Evolutionary conservation across 2,329 filamentous ascomycete species (phyloP).

Genomic region (Aspergillus eucalypticola): DNA sequence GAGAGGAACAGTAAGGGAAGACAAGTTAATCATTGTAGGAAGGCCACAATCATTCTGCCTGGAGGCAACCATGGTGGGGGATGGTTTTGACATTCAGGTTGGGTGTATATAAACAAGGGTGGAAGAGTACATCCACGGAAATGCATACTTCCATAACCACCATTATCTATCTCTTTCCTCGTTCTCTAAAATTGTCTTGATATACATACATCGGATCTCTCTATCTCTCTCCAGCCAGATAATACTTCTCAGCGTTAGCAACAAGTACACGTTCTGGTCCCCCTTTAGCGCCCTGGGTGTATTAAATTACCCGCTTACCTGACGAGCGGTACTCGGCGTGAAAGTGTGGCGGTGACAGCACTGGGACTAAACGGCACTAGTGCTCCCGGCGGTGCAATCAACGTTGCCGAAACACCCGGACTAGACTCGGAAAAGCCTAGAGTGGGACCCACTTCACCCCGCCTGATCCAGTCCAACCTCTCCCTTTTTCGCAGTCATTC

Average conservation of each 20-base stretch:
- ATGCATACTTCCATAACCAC: background rate
- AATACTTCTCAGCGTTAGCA: too few species aligned
- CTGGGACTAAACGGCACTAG: constrained; percentile 18
- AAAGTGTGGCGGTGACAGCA: constrained; percentile 23
- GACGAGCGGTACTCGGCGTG: background rate
- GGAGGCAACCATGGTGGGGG: constrained; percentile 14
- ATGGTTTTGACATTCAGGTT: background rate
- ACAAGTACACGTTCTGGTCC: background rate
- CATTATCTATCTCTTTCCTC: background rate
- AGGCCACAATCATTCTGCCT: constrained; percentile 19
- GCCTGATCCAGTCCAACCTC: constrained; percentile 2
- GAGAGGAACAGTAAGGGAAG: background rate
- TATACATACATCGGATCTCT: background rate
- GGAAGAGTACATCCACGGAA: background rate
- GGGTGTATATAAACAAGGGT: background rate
- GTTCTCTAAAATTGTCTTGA: too few species aligned
- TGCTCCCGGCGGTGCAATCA: constrained; percentile 20
- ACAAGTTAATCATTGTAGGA: background rate
- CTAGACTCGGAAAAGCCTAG: constrained; percentile 4
- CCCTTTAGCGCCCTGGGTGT: background rate
- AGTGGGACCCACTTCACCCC: background rate
- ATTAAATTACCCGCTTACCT: background rate
- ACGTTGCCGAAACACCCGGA: constrained; percentile 22
- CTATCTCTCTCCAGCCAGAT: background rate
- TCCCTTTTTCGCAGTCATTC: constrained; percentile 10